These are phyloP conservation scores for Eucommia ulmoides DNA, from an alignment of 257 asterid genomes.

Conservation along the genomic window DNA sequence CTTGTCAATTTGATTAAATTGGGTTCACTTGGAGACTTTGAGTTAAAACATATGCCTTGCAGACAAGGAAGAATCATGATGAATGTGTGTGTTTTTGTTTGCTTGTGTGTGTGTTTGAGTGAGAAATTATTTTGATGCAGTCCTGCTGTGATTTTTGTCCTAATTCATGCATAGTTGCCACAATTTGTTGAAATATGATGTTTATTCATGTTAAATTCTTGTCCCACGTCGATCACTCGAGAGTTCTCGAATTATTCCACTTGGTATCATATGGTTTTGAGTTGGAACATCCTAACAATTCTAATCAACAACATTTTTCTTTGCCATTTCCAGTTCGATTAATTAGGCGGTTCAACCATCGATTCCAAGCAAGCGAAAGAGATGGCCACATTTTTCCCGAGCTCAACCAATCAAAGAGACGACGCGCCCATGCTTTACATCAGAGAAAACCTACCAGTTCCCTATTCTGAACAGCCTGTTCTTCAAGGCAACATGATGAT, in stretches of 20 bases:
- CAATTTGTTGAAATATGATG: not conserved
- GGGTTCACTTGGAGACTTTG: not conserved
- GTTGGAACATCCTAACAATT: not conserved
- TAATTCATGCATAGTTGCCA: not conserved
- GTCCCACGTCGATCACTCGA: not conserved
- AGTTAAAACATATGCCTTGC: not conserved
- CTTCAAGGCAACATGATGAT: constrained; percentile 31
- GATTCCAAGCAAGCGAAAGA: constrained; percentile 2
- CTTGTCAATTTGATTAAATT: not conserved
- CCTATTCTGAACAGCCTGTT: constrained; percentile 39
- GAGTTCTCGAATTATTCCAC: not conserved
- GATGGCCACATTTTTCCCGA: constrained; percentile 55
- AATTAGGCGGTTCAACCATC: not conserved
- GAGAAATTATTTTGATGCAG: not conserved
- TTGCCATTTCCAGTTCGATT: not conserved
- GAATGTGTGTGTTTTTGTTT: not conserved
- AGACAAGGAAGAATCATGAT: not conserved
- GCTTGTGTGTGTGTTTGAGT: not conserved
- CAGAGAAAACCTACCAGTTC: constrained; percentile 36
- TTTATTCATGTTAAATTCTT: not conserved
- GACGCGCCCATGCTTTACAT: constrained; percentile 37
- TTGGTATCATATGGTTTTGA: too few relatives aligned
- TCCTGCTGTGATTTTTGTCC: not conserved
- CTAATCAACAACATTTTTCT: not conserved
- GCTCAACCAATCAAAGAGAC: constrained; percentile 42